Evolutionary conservation across 148 eudicot genomes (phyloP), one percentile per base, ranked within the genome.

Genomic region (Rhododendron griersonianum): DNA sequence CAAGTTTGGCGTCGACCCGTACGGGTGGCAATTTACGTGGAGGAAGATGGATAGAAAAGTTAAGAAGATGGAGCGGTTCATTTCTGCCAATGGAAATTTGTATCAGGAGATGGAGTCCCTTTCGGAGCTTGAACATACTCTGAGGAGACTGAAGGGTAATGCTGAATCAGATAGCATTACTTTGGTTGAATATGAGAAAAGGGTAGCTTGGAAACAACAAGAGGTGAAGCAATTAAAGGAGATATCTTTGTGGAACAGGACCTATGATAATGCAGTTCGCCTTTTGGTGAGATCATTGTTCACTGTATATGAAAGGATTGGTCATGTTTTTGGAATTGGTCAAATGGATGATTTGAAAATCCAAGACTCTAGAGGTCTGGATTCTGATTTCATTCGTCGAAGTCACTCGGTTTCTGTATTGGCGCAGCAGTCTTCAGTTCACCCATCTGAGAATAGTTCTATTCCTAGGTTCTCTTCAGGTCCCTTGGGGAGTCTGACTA

Each of bases 91-190:
- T 88, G 85, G 92, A 4, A 92, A 84, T 91, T 87, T 94, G 88
- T 89, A 93, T 84, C 95, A 92, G 84, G 95, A 92, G 75, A 88
- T 93, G 91, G 96, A 93, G 74, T 84, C 85, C 2, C 92, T 94
- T 74, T 76, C 88, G 0, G 96, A 92, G 84, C 89, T 94, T 55
- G 93, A 94, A 57, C 96, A 90, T 85, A 86, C 88, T 6, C 30
- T 91, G 87, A 87, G 87, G 80, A 92, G 94, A 87, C 81, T 93
- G 91, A 90, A 90, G 86, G 74, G 48, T 44, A 85, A 77, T 51
- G 88, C 88, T 51, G 91, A 90, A 14, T 59, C 82, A 44, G 93
- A 89, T 88, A 69, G 87, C 55, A 86, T 78, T 41, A 84, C 84
- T 28, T 85, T 90, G 85, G 84, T 89, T 59, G 93, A 88, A 48